phyloP scores from a whole-genome alignment of 1,139 yeast species.

The Scheffersomyces parashehatae region DNA sequence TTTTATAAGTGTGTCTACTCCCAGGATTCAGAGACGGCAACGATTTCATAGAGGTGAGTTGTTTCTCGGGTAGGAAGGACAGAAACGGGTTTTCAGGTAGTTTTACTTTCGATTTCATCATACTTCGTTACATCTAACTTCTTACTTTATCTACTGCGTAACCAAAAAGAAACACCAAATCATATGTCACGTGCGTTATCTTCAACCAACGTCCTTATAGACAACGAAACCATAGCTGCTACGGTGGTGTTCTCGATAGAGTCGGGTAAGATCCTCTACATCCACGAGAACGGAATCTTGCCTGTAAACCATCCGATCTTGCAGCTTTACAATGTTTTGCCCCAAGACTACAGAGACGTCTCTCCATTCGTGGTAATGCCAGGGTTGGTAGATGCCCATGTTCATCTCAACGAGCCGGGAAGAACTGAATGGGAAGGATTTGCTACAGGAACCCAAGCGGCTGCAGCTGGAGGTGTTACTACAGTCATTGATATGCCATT shows the following conservation, averaged over 20 bases:
- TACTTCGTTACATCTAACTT: no score
- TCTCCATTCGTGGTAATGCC: conserved; percentile 75
- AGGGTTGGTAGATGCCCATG: conserved; percentile 92
- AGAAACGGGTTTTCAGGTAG: no score
- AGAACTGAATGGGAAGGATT: conserved; percentile 97
- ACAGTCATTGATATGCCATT: conserved; percentile 96
- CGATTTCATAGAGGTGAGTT: no score
- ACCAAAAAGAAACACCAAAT: no score
- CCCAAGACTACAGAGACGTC: conserved; percentile 49
- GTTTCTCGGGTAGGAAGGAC: no score
- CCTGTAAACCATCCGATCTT: conserved; percentile 39
- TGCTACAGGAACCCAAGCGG: conserved; percentile 88
- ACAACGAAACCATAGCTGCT: conserved; percentile 55
- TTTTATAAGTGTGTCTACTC: no score
- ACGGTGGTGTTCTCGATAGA: conserved; percentile 63
- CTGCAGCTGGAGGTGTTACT: conserved; percentile 94
- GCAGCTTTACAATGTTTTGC: conserved; percentile 40
- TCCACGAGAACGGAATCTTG: conserved; percentile 37
- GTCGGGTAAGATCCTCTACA: conserved; percentile 65
- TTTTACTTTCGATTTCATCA: no score
- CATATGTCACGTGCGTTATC: conserved; percentile 64
- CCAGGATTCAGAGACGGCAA: no score
- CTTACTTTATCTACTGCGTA: no score
- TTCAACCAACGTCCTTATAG: conserved; percentile 63
- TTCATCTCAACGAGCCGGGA: conserved; percentile 92